These are phyloP conservation scores for Picochlorum sp. DNA, from an alignment of 139 green algal species.

Conservation along the genomic window DNA sequence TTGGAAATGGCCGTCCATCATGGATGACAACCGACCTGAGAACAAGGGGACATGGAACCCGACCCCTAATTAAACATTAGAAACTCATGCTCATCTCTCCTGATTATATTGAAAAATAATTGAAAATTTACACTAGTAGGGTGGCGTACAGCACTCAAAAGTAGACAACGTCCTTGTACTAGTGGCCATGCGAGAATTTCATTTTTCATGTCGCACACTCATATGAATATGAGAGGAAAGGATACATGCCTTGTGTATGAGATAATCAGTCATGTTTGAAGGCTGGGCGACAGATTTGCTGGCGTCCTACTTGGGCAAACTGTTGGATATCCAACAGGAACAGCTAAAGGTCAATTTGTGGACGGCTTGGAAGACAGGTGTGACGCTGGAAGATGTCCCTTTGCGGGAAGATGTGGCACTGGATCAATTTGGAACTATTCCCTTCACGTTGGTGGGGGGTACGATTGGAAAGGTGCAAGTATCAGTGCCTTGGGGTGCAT, in stretches of 20 bases:
- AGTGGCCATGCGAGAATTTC: too few relatives aligned
- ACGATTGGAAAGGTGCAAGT: conserved; percentile 31
- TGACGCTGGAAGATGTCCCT: conserved; percentile 39
- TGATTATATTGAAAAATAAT: too few relatives aligned
- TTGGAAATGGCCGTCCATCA: too few relatives aligned
- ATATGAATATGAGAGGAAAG: conserved; percentile 2
- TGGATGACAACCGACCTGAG: too few relatives aligned
- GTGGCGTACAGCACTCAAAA: too few relatives aligned
- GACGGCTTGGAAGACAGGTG: conserved; percentile 44
- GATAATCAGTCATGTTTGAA: conserved; percentile 36
- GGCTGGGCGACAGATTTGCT: conserved; percentile 36
- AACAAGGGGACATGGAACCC: too few relatives aligned
- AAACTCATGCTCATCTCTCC: too few relatives aligned
- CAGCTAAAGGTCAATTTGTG: conserved; percentile 43
- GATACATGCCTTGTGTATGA: neutral
- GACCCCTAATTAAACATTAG: too few relatives aligned
- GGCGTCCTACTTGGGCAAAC: conserved; percentile 38
- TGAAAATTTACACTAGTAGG: too few relatives aligned
- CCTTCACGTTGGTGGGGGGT: conserved; percentile 30
- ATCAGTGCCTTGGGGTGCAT: conserved; percentile 33
- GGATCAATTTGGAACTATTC: conserved; percentile 36
- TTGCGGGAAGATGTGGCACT: conserved; percentile 28
- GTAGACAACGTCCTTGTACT: too few relatives aligned
- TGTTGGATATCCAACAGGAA: conserved; percentile 45
- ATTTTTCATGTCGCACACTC: too few relatives aligned